Conservation (phyloP, 768 basidiomycete species). For the Boletus vinaceobasis region DNA sequence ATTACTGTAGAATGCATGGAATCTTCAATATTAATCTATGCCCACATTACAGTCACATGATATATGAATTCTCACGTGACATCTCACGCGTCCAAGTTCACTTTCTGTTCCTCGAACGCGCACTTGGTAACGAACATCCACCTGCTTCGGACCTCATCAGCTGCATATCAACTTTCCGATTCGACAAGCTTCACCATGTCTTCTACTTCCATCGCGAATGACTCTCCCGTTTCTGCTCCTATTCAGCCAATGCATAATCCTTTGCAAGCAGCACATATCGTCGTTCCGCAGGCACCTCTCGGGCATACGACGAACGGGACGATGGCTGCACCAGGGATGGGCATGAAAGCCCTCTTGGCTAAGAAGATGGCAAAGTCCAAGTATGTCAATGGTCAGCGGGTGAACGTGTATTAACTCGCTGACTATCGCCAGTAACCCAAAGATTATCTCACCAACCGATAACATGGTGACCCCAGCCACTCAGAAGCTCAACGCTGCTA, state of each 20-base stretch:
- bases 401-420: background rate
- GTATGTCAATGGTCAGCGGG: constrained; percentile 45
- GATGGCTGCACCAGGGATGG: constrained; percentile 65
- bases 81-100: constrained; percentile 27
- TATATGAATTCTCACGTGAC: constrained; percentile 20
- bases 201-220: constrained; percentile 53
- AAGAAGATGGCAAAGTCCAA: constrained; percentile 90
- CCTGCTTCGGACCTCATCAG: background rate
- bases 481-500: constrained; percentile 85
- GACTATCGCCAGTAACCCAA: constrained; percentile 63
- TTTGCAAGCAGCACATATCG: constrained; percentile 70
- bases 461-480: constrained; percentile 92
- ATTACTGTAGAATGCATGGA: no score
- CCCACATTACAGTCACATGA: constrained; percentile 13
- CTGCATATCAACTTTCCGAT: background rate
- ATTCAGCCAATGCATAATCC: constrained; percentile 88
- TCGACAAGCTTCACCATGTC: constrained; percentile 44
- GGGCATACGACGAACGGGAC: constrained; percentile 59
- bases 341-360: constrained; percentile 86
- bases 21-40: no score
- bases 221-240: constrained; percentile 58
- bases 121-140: constrained; percentile 3
- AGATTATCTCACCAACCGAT: constrained; percentile 91
- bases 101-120: constrained; percentile 19
- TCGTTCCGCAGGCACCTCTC: constrained; percentile 76